Evolutionary conservation across 1,284 basidiomycete genomes (phyloP).

Genomic region (Ganoderma multipileum): DNA sequence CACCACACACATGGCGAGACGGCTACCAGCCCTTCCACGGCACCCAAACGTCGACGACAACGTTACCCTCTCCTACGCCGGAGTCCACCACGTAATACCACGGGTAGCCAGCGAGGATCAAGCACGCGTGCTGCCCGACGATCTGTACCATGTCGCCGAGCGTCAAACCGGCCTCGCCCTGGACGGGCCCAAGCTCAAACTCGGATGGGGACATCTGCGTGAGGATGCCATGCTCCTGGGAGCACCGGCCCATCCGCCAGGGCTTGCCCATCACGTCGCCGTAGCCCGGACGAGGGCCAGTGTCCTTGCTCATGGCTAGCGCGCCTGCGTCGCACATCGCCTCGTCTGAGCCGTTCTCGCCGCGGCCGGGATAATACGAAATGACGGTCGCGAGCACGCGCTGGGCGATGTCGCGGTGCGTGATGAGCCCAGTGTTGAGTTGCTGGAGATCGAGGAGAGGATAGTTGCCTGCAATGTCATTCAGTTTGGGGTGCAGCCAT

Average conservation of each 20-base stretch:
- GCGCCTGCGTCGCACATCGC: constrained; percentile 85
- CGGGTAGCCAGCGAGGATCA: constrained; percentile 78
- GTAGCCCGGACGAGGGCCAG: constrained; percentile 73
- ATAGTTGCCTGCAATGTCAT: constrained; percentile 68
- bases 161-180: constrained; percentile 45
- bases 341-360: constrained; percentile 66
- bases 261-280: constrained; percentile 74
- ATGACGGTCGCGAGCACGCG: constrained; percentile 77
- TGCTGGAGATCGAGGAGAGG: constrained; percentile 88
- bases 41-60: constrained; percentile 86
- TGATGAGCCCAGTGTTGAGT: constrained; percentile 73
- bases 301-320: constrained; percentile 87
- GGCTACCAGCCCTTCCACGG: constrained; percentile 89
- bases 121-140: constrained; percentile 80
- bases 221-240: constrained; percentile 85
- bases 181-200: constrained; percentile 32
- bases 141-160: constrained; percentile 73
- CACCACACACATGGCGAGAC: not conserved
- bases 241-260: constrained; percentile 78
- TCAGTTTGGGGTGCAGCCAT: not conserved
- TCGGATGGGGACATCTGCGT: constrained; percentile 43
- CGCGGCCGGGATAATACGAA: constrained; percentile 78
- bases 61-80: constrained; percentile 48
- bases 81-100: constrained; percentile 87
- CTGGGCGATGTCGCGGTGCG: constrained; percentile 65